Conservation (phyloP, 176 grass and related monocot species). For the bread wheat (Triticum aestivum) region IWGSC_CS_RefSeq_v2.1 NC_057796.1:281607701-281608200, state of each 20-base stretch:
- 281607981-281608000: slow-evolving; percentile 21
- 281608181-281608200: slow-evolving; percentile 88
- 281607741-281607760: neutral
- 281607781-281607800: slow-evolving; percentile 20
- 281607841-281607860: slow-evolving; percentile 5
- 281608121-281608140: slow-evolving; percentile 58
- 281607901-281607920: slow-evolving; percentile 11
- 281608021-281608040: slow-evolving; percentile 87
- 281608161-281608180: slow-evolving; percentile 90
- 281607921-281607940: neutral
- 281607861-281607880: neutral
- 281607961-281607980: neutral
- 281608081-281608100: slow-evolving; percentile 80
- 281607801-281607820: neutral
- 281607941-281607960: slow-evolving; percentile 6
- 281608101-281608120: slow-evolving; percentile 78
- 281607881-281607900: slow-evolving; percentile 34
- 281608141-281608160: slow-evolving; percentile 75
- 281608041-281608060: slow-evolving; percentile 92
- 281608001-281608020: slow-evolving; percentile 58
- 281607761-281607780: slow-evolving; percentile 15
- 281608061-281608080: slow-evolving; percentile 87
- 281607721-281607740: neutral
- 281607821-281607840: neutral
- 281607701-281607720: neutral